A percentile compares a stretch with the other conserved stretches of the same genome.
These are phyloP conservation scores for Astragalus glycyphyllos DNA, from an alignment of 306 rosid species.

Conservation along the genomic window DNA sequence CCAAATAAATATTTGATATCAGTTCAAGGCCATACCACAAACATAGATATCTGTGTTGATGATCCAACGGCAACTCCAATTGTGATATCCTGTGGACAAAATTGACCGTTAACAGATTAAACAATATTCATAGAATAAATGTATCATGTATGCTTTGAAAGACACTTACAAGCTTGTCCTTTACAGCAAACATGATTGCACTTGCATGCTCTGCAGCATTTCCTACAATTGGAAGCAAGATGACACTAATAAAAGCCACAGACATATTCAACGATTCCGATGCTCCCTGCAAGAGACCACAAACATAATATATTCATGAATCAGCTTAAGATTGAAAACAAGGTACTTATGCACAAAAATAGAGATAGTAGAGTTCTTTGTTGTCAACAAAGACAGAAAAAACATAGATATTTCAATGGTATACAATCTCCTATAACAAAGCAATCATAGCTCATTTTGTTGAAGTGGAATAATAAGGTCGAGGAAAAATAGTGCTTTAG, in stretches of 20 bases:
- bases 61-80: slow-evolving; percentile 96
- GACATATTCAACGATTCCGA: slow-evolving; percentile 79
- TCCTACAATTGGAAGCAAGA: slow-evolving; percentile 88
- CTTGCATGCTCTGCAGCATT: slow-evolving; percentile 77
- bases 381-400: slow-evolving; percentile 3
- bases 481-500: slow-evolving; percentile 9
- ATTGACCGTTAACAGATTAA: slow-evolving; percentile 45
- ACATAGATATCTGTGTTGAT: slow-evolving; percentile 94
- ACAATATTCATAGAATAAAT: slow-evolving; percentile 28
- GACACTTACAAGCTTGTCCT: slow-evolving; percentile 91
- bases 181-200: slow-evolving; percentile 95
- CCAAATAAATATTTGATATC: slow-evolving; percentile 24
- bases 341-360: slow-evolving; percentile 5
- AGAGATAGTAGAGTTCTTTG: background rate
- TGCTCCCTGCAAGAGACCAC: slow-evolving; percentile 75
- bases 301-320: slow-evolving; percentile 34
- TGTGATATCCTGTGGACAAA: slow-evolving; percentile 74
- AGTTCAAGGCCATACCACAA: slow-evolving; percentile 73
- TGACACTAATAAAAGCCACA: slow-evolving; percentile 88
- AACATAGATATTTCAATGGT: slow-evolving; percentile 1
- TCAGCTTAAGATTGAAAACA: slow-evolving; percentile 3
- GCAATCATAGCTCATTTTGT: slow-evolving; percentile 19
- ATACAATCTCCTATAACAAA: slow-evolving; percentile 35
- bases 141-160: slow-evolving; percentile 36
- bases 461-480: background rate